These are phyloP conservation scores for Cadophora sp. DNA, from an alignment of 2,329 filamentous ascomycete species.

Conservation along the genomic window DNA sequence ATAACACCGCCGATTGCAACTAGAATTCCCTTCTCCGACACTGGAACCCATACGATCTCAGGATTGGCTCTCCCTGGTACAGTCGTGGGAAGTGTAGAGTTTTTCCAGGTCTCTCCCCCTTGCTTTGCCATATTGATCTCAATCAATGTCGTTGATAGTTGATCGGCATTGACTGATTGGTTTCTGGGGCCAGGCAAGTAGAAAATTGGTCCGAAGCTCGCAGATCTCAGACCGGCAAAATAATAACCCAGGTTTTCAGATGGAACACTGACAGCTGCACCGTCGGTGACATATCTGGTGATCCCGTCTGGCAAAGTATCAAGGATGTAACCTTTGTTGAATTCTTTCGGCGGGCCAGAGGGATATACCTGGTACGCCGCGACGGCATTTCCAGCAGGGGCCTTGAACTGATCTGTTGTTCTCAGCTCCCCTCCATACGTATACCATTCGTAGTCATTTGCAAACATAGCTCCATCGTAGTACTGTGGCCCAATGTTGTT, in stretches of 20 bases:
- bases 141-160: conserved; percentile 63
- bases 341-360: conserved; percentile 56
- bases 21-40: conserved; percentile 76
- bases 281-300: conserved; percentile 69
- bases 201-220: conserved; percentile 57
- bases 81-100: conserved; percentile 56
- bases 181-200: conserved; percentile 31
- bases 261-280: conserved; percentile 67
- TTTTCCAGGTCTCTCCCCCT: conserved; percentile 59
- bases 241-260: conserved; percentile 77
- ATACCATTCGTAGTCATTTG: conserved; percentile 67
- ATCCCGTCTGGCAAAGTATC: conserved; percentile 52
- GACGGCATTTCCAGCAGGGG: conserved; percentile 52
- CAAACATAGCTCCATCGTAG: conserved; percentile 68
- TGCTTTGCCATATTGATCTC: conserved; percentile 64
- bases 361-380: conserved; percentile 59
- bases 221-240: conserved; percentile 67
- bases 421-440: conserved; percentile 65
- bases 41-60: conserved; percentile 78
- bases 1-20: conserved; percentile 79
- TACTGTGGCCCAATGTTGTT: conserved; percentile 63
- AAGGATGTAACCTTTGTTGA: conserved; percentile 52
- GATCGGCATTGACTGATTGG: conserved; percentile 34
- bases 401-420: conserved; percentile 45
- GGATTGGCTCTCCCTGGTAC: conserved; percentile 65